Percentiles rank a stretch among this genome's conserved stretches.
phyloP scores from a whole-genome alignment of 306 rosid genomes.

The Ochetophila trinervis region DNA sequence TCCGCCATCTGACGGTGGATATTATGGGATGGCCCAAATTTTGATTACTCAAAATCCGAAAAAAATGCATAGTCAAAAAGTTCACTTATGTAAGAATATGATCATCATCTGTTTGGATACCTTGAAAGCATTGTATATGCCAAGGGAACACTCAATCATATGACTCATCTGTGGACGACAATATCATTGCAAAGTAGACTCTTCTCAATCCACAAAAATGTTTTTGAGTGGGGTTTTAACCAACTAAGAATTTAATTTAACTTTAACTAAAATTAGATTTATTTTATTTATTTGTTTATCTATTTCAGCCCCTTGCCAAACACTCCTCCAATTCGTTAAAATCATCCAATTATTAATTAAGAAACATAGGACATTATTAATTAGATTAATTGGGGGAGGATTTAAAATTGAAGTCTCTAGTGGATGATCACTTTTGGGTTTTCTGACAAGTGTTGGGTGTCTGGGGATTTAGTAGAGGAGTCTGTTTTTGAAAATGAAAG shows the following conservation, averaged over 20 bases:
- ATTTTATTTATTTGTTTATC: neutral
- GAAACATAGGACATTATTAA: too few relatives aligned
- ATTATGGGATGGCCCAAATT: neutral
- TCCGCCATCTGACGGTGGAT: neutral
- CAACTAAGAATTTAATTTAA: neutral
- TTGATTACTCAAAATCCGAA: neutral
- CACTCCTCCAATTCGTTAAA: too few relatives aligned
- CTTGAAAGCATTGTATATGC: conserved; percentile 30
- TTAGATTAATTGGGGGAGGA: too few relatives aligned
- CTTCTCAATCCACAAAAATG: neutral
- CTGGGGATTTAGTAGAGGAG: too few relatives aligned
- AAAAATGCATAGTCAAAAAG: conserved; percentile 18
- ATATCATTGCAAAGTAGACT: conserved; percentile 9
- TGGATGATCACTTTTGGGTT: too few relatives aligned
- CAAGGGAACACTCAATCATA: conserved; percentile 28
- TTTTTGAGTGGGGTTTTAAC: conserved; percentile 4
- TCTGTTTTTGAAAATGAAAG: too few relatives aligned
- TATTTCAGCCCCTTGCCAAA: too few relatives aligned
- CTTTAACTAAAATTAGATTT: neutral
- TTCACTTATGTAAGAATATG: conserved; percentile 3
- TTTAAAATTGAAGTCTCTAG: too few relatives aligned
- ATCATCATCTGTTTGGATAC: conserved; percentile 20
- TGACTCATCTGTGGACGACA: conserved; percentile 17
- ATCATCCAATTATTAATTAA: too few relatives aligned
- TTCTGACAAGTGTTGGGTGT: too few relatives aligned